Evolutionary conservation across 2,329 filamentous ascomycete genomes (phyloP).

Genomic region (Fusarium aywerte): DNA sequence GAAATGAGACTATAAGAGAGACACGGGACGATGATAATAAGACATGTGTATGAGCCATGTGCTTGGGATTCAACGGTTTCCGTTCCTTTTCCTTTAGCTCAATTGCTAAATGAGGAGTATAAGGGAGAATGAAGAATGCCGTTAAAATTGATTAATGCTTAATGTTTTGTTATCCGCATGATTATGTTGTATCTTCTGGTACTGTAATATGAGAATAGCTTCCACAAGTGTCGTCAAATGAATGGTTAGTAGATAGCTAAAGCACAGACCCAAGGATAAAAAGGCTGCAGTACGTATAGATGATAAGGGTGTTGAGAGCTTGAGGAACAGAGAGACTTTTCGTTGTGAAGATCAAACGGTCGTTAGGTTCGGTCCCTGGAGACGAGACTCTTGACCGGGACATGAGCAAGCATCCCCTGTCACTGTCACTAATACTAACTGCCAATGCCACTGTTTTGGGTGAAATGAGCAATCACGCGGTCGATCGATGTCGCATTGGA

Average conservation of each 20-base stretch:
- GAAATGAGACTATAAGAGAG: not conserved
- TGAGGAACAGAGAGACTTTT: constrained; percentile 3
- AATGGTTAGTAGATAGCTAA: not conserved
- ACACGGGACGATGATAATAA: constrained; percentile 2
- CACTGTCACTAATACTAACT: not conserved
- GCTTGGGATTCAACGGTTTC: constrained; percentile 17
- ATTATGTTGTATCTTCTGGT: not conserved
- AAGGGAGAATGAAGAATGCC: constrained; percentile 4
- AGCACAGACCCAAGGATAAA: constrained; percentile 10
- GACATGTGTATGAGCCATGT: constrained; percentile 12
- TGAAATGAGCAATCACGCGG: constrained; percentile 20
- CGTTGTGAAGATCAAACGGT: constrained; percentile 17
- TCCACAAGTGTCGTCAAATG: not conserved
- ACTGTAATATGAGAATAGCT: constrained; percentile 5
- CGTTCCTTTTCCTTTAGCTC: not conserved
- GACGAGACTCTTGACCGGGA: not conserved
- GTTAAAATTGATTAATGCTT: not conserved
- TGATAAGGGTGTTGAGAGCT: not conserved
- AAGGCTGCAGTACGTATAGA: too few relatives aligned
- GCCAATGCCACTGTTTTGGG: too few relatives aligned
- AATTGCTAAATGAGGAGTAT: not conserved
- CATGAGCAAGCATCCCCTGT: constrained; percentile 25
- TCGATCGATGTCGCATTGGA: constrained; percentile 30
- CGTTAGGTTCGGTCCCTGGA: constrained; percentile 1
- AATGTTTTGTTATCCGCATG: not conserved